These are phyloP conservation scores for Collybia sp. DNA, from an alignment of 768 basidiomycete genomes.

Conservation along the genomic window DNA sequence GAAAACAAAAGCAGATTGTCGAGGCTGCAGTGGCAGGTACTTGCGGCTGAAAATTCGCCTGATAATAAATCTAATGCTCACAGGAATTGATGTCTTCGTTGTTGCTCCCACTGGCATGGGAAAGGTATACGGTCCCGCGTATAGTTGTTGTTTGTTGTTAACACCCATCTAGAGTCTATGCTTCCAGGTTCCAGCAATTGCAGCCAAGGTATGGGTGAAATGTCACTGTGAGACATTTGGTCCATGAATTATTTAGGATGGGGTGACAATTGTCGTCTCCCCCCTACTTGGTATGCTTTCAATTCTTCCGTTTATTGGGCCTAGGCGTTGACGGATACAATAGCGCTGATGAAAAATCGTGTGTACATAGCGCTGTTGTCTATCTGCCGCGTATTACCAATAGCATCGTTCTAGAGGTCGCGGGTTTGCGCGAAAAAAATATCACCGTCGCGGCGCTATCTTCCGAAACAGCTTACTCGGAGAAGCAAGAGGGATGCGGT, in stretches of 20 bases:
- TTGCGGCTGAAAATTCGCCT: background rate
- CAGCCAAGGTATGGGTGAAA: conserved; percentile 39
- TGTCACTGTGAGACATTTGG: background rate
- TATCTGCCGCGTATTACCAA: background rate
- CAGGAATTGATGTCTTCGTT: conserved; percentile 72
- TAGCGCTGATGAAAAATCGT: conserved; percentile 86
- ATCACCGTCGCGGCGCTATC: conserved; percentile 58
- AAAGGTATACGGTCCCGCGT: conserved; percentile 43
- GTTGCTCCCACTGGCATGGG: conserved; percentile 89
- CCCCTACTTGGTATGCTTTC: conserved; percentile 60
- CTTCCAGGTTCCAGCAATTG: conserved; percentile 79
- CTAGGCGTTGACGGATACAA: background rate
- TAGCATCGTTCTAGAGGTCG: conserved; percentile 45
- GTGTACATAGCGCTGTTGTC: conserved; percentile 14
- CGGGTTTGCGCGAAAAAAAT: conserved; percentile 47
- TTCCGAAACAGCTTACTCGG: conserved; percentile 54
- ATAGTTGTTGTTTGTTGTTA: background rate
- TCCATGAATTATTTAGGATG: conserved; percentile 38
- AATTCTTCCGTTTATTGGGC: background rate
- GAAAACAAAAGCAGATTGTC: conserved; percentile 74
- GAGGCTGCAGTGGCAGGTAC: conserved; percentile 60
- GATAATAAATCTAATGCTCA: background rate
- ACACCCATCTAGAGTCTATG: conserved; percentile 58
- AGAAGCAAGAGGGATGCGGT: conserved; percentile 47
- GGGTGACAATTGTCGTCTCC: conserved; percentile 72